These are phyloP conservation scores for Trichoderma reesei DNA, from an alignment of 495 filamentous ascomycete genomes.

Conservation along the genomic window DNA sequence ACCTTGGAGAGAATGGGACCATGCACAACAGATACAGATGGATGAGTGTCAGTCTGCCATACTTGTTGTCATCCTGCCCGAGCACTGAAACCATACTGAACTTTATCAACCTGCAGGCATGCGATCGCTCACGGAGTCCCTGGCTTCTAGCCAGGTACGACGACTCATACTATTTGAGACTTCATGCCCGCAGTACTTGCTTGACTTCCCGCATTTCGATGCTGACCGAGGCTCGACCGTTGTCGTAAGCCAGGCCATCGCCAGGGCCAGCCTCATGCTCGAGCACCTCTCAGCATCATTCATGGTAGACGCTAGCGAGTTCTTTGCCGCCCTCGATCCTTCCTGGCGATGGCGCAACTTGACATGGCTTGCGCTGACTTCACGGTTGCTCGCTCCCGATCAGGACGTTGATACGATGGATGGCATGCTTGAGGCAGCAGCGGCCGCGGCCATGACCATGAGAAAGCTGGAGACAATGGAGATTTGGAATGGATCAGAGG, in stretches of 20 bases:
- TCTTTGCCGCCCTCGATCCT: neutral
- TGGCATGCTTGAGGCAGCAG: neutral
- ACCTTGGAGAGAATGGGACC: constrained; percentile 24
- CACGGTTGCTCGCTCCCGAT: neutral
- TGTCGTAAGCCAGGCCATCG: too few species aligned
- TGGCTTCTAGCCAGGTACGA: too few species aligned
- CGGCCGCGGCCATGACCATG: neutral
- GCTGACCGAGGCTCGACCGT: too few species aligned
- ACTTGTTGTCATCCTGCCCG: neutral
- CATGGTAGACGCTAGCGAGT: neutral
- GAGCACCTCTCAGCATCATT: neutral
- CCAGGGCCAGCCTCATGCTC: neutral
- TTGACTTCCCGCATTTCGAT: too few species aligned
- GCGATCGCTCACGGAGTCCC: too few species aligned
- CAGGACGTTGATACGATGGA: neutral
- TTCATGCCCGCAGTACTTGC: too few species aligned
- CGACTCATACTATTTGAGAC: too few species aligned
- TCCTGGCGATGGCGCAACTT: neutral
- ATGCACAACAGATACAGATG: constrained; percentile 14
- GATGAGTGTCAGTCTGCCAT: constrained; percentile 16
- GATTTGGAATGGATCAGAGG: neutral
- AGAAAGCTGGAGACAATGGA: neutral
- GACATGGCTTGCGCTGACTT: neutral
- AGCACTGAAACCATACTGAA: too few species aligned
- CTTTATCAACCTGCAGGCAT: too few species aligned